Percentiles rank a stretch among this genome's conserved stretches.
phyloP scores from a whole-genome alignment of 1,284 basidiomycete species.

The Wolfiporia cocos region DNA sequence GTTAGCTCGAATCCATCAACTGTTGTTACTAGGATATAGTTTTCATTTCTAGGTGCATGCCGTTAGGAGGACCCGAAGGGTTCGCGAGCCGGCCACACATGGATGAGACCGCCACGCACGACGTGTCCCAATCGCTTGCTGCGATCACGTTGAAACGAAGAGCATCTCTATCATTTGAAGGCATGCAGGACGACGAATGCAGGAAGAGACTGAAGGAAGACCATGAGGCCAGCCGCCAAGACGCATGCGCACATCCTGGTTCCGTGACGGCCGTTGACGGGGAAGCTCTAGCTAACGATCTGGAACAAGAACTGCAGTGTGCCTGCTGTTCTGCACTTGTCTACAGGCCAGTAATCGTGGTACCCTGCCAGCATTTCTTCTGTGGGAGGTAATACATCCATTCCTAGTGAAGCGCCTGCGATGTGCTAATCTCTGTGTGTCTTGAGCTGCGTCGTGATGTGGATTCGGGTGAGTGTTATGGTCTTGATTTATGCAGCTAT shows the following conservation, averaged over 20 bases:
- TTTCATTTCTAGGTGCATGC: too few relatives aligned
- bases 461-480: slow-evolving; percentile 72
- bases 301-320: slow-evolving; percentile 70
- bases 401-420: background rate
- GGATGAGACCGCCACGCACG: too few relatives aligned
- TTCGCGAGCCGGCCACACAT: too few relatives aligned
- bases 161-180: slow-evolving; percentile 54
- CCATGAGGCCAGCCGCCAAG: slow-evolving; percentile 16
- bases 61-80: too few relatives aligned
- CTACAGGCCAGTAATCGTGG: slow-evolving; percentile 70
- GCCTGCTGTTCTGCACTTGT: slow-evolving; percentile 77
- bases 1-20: too few relatives aligned
- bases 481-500: too few relatives aligned
- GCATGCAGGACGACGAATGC: slow-evolving; percentile 36
- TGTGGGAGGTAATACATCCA: slow-evolving; percentile 61
- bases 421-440: background rate
- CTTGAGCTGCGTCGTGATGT: slow-evolving; percentile 63
- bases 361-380: slow-evolving; percentile 80
- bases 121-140: too few relatives aligned
- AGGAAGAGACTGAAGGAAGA: slow-evolving; percentile 59
- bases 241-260: slow-evolving; percentile 6
- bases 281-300: slow-evolving; percentile 44
- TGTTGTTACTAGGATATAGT: too few relatives aligned
- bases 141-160: slow-evolving; percentile 46
- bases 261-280: slow-evolving; percentile 21